A percentile compares a stretch with the other conserved stretches of the same genome.
Conservation (phyloP, 495 filamentous ascomycete genomes). For the Neurospora sp. region DNA sequence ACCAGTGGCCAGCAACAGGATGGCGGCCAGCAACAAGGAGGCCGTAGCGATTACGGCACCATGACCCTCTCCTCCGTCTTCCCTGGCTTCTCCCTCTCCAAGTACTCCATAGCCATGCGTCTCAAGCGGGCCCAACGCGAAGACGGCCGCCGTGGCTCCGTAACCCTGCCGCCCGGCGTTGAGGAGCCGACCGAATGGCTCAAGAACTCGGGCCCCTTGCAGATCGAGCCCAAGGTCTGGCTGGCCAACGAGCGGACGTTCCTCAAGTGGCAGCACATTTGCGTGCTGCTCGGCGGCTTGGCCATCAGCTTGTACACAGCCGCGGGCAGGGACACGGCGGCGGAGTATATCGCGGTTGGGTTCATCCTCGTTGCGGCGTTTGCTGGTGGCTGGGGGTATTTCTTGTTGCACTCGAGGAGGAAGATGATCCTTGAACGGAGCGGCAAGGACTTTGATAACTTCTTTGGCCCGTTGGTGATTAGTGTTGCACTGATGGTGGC, state of each 20-base stretch:
- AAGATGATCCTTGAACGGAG: slow-evolving; percentile 73
- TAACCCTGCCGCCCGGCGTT: slow-evolving; percentile 72
- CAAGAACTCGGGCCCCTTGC: slow-evolving; percentile 83
- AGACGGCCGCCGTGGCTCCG: slow-evolving; percentile 1
- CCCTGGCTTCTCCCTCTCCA: slow-evolving; percentile 62
- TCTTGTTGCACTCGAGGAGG: slow-evolving; percentile 63
- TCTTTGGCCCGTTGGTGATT: slow-evolving; percentile 73
- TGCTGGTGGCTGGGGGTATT: slow-evolving; percentile 78
- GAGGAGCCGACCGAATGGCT: slow-evolving; percentile 71
- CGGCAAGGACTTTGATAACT: slow-evolving; percentile 85
- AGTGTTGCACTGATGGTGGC: slow-evolving; percentile 70
- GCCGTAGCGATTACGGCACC: slow-evolving; percentile 30
- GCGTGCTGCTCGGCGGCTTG: slow-evolving; percentile 70
- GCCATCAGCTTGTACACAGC: slow-evolving; percentile 83
- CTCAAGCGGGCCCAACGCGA: slow-evolving; percentile 22
- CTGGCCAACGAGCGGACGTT: slow-evolving; percentile 96
- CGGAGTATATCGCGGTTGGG: slow-evolving; percentile 62
- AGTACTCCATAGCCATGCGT: slow-evolving; percentile 46
- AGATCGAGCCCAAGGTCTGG: slow-evolving; percentile 96
- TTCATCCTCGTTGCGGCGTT: slow-evolving; percentile 78
- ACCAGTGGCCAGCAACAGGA: background rate
- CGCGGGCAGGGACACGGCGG: slow-evolving; percentile 60
- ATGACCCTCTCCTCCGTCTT: slow-evolving; percentile 46
- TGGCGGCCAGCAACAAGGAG: slow-evolving; percentile 1
- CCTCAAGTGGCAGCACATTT: slow-evolving; percentile 95